A percentile compares a stretch with the other conserved stretches of the same genome.
phyloP scores from a whole-genome alignment of 441 rosid species.

The Populus tomentosa region DNA sequence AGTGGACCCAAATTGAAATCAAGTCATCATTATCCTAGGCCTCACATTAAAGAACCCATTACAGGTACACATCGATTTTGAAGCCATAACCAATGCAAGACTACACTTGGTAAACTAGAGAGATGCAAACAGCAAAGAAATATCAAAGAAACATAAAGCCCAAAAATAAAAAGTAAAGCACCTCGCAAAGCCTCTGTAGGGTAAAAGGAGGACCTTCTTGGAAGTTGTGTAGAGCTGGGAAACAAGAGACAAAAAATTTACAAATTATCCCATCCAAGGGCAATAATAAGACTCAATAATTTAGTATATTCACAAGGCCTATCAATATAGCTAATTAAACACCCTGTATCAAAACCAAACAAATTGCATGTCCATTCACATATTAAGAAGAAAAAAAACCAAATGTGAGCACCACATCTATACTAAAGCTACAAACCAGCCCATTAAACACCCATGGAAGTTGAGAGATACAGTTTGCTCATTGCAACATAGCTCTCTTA shows the following conservation, averaged over 20 bases:
- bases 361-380: not conserved
- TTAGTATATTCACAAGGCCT: not conserved
- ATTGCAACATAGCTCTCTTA: not conserved
- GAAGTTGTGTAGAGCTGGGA: slow-evolving; percentile 67
- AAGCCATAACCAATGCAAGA: not conserved
- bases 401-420: not conserved
- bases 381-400: not conserved
- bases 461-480: not conserved
- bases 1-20: not conserved
- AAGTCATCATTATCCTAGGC: not conserved
- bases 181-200: slow-evolving; percentile 92
- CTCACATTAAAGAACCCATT: not conserved
- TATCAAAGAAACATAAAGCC: not conserved
- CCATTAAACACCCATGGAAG: not conserved
- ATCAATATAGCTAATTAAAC: not conserved
- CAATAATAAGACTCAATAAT: not conserved
- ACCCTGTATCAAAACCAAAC: not conserved
- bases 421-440: not conserved
- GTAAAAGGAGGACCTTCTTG: slow-evolving; percentile 95
- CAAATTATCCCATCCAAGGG: slow-evolving; percentile 7
- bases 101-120: not conserved
- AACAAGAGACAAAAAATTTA: slow-evolving; percentile 8
- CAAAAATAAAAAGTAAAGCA: slow-evolving; percentile 22
- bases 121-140: not conserved
- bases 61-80: not conserved